Conservation (phyloP, 345 rosid genomes). For the Aethionema arabicum region DNA sequence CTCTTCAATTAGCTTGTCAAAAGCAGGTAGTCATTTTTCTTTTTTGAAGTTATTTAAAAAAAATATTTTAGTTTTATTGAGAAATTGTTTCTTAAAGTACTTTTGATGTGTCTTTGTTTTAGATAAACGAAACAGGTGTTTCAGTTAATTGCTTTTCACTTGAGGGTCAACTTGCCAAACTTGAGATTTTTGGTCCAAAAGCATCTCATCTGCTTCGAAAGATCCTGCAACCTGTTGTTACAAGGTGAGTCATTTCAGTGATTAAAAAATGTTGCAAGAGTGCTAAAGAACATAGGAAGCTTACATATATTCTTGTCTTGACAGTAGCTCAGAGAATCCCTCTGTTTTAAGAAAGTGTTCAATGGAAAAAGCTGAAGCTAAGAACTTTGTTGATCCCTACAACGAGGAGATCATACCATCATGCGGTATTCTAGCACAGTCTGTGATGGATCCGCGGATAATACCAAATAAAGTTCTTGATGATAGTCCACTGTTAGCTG, state of each 20-base stretch:
- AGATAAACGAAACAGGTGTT: slow-evolving; percentile 55
- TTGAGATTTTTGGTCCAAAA: slow-evolving; percentile 71
- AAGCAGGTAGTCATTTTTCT: slow-evolving; percentile 46
- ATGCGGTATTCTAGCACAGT: slow-evolving; percentile 43
- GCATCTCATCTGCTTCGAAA: slow-evolving; percentile 69
- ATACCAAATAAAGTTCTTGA: slow-evolving; percentile 33
- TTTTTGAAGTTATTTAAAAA: slow-evolving; percentile 6
- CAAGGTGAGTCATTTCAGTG: slow-evolving; percentile 48
- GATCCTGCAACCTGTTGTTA: slow-evolving; percentile 44
- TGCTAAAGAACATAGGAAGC: slow-evolving; percentile 10
- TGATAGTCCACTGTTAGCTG: slow-evolving; percentile 34
- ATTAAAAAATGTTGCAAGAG: slow-evolving; percentile 3
- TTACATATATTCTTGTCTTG: slow-evolving; percentile 22
- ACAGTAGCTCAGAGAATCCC: slow-evolving; percentile 44
- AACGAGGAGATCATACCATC: slow-evolving; percentile 44
- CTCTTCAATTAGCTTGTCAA: slow-evolving; percentile 64
- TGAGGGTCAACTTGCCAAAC: slow-evolving; percentile 76
- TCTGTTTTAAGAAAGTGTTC: slow-evolving; percentile 45
- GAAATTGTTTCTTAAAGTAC: slow-evolving; percentile 12
- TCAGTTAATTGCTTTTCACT: slow-evolving; percentile 57
- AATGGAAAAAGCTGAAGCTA: slow-evolving; percentile 33
- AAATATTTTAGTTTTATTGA: too few species aligned
- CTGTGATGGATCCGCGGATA: slow-evolving; percentile 62
- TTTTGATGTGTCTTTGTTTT: slow-evolving; percentile 22
- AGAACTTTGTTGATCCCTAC: slow-evolving; percentile 31